Evolutionary conservation across 305 asterid genomes (phyloP).

Genomic region (Solanum chacoense): DNA sequence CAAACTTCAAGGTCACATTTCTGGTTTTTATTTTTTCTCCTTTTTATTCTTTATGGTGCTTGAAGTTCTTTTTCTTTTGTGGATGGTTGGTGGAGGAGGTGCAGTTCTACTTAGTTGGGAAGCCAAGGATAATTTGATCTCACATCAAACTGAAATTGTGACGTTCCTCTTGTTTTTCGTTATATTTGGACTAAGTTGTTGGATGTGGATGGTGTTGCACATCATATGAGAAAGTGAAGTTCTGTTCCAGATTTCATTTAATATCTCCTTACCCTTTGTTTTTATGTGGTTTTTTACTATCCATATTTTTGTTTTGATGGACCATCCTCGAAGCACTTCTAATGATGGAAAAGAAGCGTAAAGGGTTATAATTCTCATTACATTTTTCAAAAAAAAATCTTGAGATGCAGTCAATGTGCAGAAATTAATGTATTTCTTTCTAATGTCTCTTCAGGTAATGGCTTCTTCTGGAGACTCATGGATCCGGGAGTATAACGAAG

Average conservation of each 20-base stretch:
- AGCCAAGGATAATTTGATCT: neutral
- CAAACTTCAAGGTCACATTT: neutral
- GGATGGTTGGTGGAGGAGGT: neutral
- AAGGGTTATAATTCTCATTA: neutral
- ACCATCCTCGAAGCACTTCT: neutral
- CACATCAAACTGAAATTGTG: neutral
- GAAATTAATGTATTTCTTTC: neutral
- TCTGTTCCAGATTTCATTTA: neutral
- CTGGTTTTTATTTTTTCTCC: neutral
- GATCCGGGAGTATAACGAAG: constrained; percentile 96
- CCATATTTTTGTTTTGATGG: neutral
- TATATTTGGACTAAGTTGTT: neutral
- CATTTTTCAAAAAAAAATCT: neutral
- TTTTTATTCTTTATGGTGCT: neutral
- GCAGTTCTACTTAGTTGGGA: neutral
- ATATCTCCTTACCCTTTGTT: neutral
- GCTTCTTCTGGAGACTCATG: constrained; percentile 72
- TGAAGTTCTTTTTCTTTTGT: neutral
- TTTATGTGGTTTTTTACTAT: neutral
- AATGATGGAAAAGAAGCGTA: neutral
- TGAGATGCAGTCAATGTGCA: neutral
- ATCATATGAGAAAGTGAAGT: neutral
- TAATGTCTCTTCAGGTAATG: constrained; percentile 35
- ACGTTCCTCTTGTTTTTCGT: neutral
- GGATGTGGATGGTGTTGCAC: neutral